Evolutionary conservation across 352 stramenopile genomes (phyloP), one percentile per base, ranked within the genome.

Genomic region (Phytopythium kandeliae): DNA sequence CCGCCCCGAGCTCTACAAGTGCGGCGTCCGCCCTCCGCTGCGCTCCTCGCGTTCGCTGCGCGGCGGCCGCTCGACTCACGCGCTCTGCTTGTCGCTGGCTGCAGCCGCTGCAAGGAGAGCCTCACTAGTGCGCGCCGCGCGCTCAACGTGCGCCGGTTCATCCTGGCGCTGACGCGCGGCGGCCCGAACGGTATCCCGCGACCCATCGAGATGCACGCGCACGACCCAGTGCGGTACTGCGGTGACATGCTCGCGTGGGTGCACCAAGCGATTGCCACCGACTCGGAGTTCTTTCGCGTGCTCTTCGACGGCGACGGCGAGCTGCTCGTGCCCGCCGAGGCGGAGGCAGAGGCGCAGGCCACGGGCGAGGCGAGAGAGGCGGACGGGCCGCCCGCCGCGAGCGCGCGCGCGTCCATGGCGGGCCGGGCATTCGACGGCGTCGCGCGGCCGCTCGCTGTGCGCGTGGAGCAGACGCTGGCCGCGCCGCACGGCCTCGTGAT

Each of bases 181-280:
- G 79, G 80, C 0, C 67, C 80, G 16, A 87, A 87, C 28, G 76
- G 81, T 10, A 91, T 86, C 42, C 73, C 78, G 24, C 64, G 85
- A 10, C 85, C 87, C 1, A 94, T 96, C 49, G 86, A 96, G 45
- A 81, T 96, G 61, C 79, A 94, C 49, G 82, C 82, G 9, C 85
- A 96, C 48, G 86, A 96, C 33, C 78, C 85, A 0, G 68, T 92
- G n/a, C 72, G 79, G 6, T 96, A 96, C 65, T 85, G 86, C 21
- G 78, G 86, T 22, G 84, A 95, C 44, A 95, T 96, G 83, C 47
- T 96, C 15, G 87, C 87, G 12, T 96, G 86, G 86, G 60, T 93
- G 15, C 87, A 96, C 50, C 80, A 95, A 48, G 64, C 77, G 9
- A 81, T 96, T 41, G 86, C 82, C 0, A 76, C 79, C 1, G 87